Evolutionary conservation across 345 rosid species (phyloP), one percentile per base, ranked within the genome.

Genomic region (Citrus maxima): DNA sequence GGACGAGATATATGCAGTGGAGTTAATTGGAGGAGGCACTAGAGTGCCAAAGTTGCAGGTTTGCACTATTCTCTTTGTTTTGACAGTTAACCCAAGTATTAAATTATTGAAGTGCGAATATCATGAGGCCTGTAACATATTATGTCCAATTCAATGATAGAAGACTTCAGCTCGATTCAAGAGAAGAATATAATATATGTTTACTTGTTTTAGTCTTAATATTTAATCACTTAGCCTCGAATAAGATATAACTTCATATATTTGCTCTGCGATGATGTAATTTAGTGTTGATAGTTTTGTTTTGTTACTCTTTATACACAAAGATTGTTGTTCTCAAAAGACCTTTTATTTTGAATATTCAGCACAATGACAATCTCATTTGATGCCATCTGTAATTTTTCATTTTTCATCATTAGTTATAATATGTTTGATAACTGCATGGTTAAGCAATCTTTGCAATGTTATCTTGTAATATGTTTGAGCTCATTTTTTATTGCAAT

Each of bases 11-110:
- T 86, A 82, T 88, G 99, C 98, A 6, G 96, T 94, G 67, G 99
- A 97, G 79, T 84, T 97, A 65, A 93, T 97, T 49, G 99, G 99
- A 82, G 99, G 99, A 67, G 98, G 98, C 76, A 94, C 98, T 60
- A 89, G 99, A 88, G 98, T 97, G 74, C 99, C 99, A 75, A 97
- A 97, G 86, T 90, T 97, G 88, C 98, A 97, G 98, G 99, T 97
- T 82, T 75, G 87, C 71, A 59, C 72, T 80, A 35, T 67, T 51
- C 51, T 69, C 46, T 61, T 67, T 72, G 72, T 67, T 60, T 81
- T 66, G 49, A 60, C 42, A 62, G 61, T 34, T 46, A 40, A 76
- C 46, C 2, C 14, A 40, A 78, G 76, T 35, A 67, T 55, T 67
- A 34, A 35, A 35, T 21, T 14, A 37, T 16, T 19, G 59, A 38